A percentile compares a stretch with the other conserved stretches of the same genome.
Evolutionary conservation across 2,329 filamentous ascomycete genomes (phyloP).

Genomic region (Camillea tinctor): DNA sequence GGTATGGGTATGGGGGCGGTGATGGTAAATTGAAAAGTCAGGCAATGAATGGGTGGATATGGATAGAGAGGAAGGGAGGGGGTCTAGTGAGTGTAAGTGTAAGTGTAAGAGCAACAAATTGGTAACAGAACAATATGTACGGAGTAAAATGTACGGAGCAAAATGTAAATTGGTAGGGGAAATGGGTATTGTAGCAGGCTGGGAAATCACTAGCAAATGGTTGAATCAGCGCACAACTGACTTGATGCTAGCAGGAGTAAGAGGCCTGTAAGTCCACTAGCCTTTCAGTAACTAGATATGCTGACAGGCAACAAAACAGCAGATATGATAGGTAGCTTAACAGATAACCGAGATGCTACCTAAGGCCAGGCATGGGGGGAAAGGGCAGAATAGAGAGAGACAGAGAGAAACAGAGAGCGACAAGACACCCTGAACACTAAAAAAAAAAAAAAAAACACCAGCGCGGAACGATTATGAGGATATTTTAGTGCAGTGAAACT

Average conservation of each 20-base stretch:
- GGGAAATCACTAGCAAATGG: not conserved
- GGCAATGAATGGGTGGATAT: no score
- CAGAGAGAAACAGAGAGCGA: no score
- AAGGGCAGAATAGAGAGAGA: no score
- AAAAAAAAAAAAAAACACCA: not conserved
- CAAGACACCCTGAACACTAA: no score
- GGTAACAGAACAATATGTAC: not conserved
- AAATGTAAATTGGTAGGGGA: not conserved
- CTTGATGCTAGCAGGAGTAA: not conserved
- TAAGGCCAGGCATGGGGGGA: no score
- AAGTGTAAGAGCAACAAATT: not conserved
- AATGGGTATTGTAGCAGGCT: not conserved
- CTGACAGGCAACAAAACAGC: not conserved
- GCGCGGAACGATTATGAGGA: not conserved
- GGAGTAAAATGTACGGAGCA: not conserved
- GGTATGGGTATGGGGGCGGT: conserved; percentile 23
- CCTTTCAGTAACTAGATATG: not conserved
- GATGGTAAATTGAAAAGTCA: conserved; percentile 22
- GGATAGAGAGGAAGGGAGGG: no score
- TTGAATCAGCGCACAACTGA: not conserved
- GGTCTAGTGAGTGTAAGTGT: no score
- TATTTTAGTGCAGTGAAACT: not conserved
- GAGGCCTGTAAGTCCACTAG: not conserved
- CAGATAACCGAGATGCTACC: not conserved
- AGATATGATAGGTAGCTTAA: not conserved